phyloP scores from a whole-genome alignment of 2,329 filamentous ascomycete genomes.

The Exophiala bonariae region DNA sequence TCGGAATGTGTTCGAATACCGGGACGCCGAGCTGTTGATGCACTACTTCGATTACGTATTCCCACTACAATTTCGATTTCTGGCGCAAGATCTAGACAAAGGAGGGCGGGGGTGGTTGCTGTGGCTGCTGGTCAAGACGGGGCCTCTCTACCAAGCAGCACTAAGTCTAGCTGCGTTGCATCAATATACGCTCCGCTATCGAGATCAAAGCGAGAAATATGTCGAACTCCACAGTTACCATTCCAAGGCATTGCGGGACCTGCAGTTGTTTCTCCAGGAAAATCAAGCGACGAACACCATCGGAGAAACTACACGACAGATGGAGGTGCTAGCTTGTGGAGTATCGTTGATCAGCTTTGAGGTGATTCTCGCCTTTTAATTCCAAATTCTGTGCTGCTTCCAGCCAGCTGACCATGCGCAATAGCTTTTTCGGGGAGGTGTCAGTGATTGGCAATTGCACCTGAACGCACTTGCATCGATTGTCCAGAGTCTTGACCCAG shows the following conservation, averaged over 20 bases:
- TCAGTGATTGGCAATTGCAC: constrained; percentile 22
- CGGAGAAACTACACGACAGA: constrained; percentile 9
- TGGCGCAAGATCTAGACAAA: constrained; percentile 4
- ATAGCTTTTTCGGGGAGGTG: constrained; percentile 22
- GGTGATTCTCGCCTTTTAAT: not conserved
- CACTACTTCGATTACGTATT: constrained; percentile 24
- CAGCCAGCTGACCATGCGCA: not conserved
- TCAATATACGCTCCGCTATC: constrained; percentile 13
- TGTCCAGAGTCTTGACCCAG: constrained; percentile 1
- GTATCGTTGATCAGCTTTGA: constrained; percentile 23
- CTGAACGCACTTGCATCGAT: constrained; percentile 18
- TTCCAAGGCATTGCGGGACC: constrained; percentile 14
- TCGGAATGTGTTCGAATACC: constrained; percentile 7
- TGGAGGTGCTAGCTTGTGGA: constrained; percentile 21
- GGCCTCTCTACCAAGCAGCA: constrained; percentile 21
- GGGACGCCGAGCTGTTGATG: constrained; percentile 22
- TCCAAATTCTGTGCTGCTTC: not conserved
- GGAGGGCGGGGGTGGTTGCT: constrained; percentile 19
- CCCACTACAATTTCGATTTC: constrained; percentile 22
- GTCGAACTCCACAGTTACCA: constrained; percentile 19
- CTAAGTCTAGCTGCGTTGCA: constrained; percentile 22
- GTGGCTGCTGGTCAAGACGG: constrained; percentile 16
- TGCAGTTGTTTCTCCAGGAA: constrained; percentile 15
- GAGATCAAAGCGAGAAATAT: constrained; percentile 8
- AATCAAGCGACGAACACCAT: constrained; percentile 6